A percentile compares a stretch with the other conserved stretches of the same genome.
Evolutionary conservation across 1,284 basidiomycete species (phyloP).

Genomic region (Amylostereum chailletii): DNA sequence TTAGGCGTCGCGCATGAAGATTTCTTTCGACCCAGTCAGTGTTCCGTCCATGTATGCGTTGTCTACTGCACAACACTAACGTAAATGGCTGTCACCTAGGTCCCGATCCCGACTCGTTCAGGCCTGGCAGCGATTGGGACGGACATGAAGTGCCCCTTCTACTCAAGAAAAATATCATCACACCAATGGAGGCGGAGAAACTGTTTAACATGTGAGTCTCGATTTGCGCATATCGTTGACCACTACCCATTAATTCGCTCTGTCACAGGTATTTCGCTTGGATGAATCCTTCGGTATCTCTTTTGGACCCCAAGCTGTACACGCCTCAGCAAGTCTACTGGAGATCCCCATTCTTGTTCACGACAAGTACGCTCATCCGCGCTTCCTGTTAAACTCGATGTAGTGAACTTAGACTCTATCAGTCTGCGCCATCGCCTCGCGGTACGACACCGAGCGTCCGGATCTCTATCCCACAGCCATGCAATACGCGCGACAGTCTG

Average conservation of each 20-base stretch:
- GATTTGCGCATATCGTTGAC: background rate
- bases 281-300: slow-evolving; percentile 65
- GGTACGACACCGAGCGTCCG: slow-evolving; percentile 59
- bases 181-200: slow-evolving; percentile 62
- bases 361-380: slow-evolving; percentile 53
- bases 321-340: slow-evolving; percentile 64
- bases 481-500: slow-evolving; percentile 64
- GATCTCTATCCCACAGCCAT: slow-evolving; percentile 59
- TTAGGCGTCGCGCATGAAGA: slow-evolving; percentile 55
- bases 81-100: too few relatives aligned
- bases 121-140: slow-evolving; percentile 20
- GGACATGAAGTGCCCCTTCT: slow-evolving; percentile 58
- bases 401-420: slow-evolving; percentile 2
- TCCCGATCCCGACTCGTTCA: slow-evolving; percentile 26
- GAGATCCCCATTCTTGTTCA: slow-evolving; percentile 75
- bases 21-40: slow-evolving; percentile 59
- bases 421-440: slow-evolving; percentile 75
- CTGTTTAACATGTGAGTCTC: slow-evolving; percentile 67
- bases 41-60: too few relatives aligned
- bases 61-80: too few relatives aligned
- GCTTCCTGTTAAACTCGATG: background rate
- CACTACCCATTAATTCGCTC: background rate
- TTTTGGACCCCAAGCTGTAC: slow-evolving; percentile 70
- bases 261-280: slow-evolving; percentile 57
- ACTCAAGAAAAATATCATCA: slow-evolving; percentile 60